A percentile compares a stretch with the other conserved stretches of the same genome.
Conservation (phyloP, 345 rosid genomes). For the Brassica juncea region DNA sequence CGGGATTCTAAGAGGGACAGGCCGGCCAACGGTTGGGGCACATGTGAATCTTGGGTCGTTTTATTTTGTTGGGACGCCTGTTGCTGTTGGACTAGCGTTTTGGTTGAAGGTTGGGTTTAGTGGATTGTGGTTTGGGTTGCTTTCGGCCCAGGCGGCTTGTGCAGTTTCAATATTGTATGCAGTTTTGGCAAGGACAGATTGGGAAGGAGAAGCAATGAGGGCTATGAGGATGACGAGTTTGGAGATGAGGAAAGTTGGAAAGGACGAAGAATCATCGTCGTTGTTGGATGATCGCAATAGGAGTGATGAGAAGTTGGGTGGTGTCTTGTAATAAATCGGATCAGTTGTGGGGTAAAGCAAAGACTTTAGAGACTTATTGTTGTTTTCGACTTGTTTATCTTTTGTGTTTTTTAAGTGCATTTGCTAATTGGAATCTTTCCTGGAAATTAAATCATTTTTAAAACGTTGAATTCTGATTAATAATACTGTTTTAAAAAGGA, state of each 20-base stretch:
- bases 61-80: constrained; percentile 91
- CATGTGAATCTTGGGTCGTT: constrained; percentile 79
- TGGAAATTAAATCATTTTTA: constrained; percentile 5
- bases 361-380: constrained; percentile 9
- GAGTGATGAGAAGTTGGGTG: constrained; percentile 36
- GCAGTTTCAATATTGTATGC: constrained; percentile 62
- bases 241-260: constrained; percentile 49
- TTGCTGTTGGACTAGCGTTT: constrained; percentile 85
- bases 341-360: constrained; percentile 5
- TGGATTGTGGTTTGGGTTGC: constrained; percentile 88
- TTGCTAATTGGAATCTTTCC: constrained; percentile 14
- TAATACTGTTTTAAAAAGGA: not conserved
- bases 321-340: constrained; percentile 28
- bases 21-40: constrained; percentile 80
- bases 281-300: constrained; percentile 44
- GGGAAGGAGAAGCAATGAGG: constrained; percentile 82
- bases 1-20: constrained; percentile 86
- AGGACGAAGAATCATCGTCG: constrained; percentile 43
- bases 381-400: constrained; percentile 2
- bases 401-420: not conserved
- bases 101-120: constrained; percentile 70
- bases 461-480: not conserved
- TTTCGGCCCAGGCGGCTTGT: constrained; percentile 88
- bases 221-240: constrained; percentile 59
- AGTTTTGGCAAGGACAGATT: constrained; percentile 65